A percentile compares a stretch with the other conserved stretches of the same genome.
phyloP scores from a whole-genome alignment of 2,329 filamentous ascomycete species.

The Alternaria brassicicola region DNA sequence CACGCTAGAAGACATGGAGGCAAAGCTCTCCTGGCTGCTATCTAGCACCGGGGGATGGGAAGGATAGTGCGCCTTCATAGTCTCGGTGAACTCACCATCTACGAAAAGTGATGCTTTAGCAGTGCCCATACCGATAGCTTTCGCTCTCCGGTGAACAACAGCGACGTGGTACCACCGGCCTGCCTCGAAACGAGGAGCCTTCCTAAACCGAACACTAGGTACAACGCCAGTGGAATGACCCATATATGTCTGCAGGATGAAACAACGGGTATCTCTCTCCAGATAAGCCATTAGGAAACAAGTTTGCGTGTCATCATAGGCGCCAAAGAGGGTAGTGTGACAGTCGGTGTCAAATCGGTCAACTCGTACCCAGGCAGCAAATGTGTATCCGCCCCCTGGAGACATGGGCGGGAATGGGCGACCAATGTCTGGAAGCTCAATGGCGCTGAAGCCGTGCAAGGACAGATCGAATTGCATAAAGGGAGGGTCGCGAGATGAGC shows the following conservation, averaged over 20 bases:
- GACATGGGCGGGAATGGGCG: constrained; percentile 81
- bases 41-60: constrained; percentile 70
- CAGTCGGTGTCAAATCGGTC: constrained; percentile 82
- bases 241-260: constrained; percentile 95
- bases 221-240: constrained; percentile 67
- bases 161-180: constrained; percentile 92
- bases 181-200: constrained; percentile 76
- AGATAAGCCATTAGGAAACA: constrained; percentile 95
- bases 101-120: constrained; percentile 89
- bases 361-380: constrained; percentile 86
- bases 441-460: constrained; percentile 82
- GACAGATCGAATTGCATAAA: constrained; percentile 96
- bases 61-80: constrained; percentile 88
- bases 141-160: constrained; percentile 81
- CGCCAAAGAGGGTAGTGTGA: constrained; percentile 95
- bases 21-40: constrained; percentile 69
- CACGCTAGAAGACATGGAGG: constrained; percentile 65
- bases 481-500: constrained; percentile 75
- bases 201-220: constrained; percentile 94
- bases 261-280: constrained; percentile 89
- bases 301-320: constrained; percentile 88
- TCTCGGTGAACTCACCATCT: constrained; percentile 91
- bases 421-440: constrained; percentile 87
- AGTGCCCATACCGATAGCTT: constrained; percentile 66
- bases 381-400: constrained; percentile 79